Evolutionary conservation across 2,329 filamentous ascomycete genomes (phyloP), one percentile per base, ranked within the genome.

Genomic region (Aurifilum marmelostoma): DNA sequence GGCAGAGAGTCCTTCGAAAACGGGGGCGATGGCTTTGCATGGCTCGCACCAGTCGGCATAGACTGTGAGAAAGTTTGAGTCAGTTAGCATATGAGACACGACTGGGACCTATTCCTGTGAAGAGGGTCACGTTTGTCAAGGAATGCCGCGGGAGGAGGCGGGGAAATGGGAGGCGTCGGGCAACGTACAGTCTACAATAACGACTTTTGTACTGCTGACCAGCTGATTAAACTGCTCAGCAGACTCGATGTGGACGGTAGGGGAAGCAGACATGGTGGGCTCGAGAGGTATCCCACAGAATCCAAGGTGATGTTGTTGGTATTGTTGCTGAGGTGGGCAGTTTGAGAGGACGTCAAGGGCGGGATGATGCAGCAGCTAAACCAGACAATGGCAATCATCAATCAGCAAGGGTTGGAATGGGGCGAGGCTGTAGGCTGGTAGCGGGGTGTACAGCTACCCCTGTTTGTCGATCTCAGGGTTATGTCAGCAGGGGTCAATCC

Each of bases 31-130:
- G 73, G 88, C 85, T 75, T 93, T 92, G 87, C 94, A 97, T 76
- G 93, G 92, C 43, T 84, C 90, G 77, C 92, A 97, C 90, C 92
- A 96, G 76, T 93, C 90, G 75, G 94, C 93, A 76, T 92, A 95
- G 85, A 97, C 93, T 97, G 75, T 67, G 21, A 75, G 73, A 52
- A 68, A 65, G 65, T 29, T 63, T 58, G 37, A 39, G 69, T 34
- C 68, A 39, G 47, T 50, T 7, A 62, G 56, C 58, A 66, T 60
- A 2, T n/a, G 37, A 37, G 8, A 52, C 27, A 32, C 37, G 5
- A n/a, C 37, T 43, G 21, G 21, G 14, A 24, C 2, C 32, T 29
- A 59, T 54, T 12, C 14, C 52, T 11, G 4, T 0, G 9, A 8
- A 11, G 27, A 24, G 27, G 14, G 24, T 54, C 56, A 59, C 29